A percentile compares a stretch with the other conserved stretches of the same genome.
These are phyloP conservation scores for Ustilago nuda DNA, from an alignment of 1,284 basidiomycete species.

Conservation along the genomic window DNA sequence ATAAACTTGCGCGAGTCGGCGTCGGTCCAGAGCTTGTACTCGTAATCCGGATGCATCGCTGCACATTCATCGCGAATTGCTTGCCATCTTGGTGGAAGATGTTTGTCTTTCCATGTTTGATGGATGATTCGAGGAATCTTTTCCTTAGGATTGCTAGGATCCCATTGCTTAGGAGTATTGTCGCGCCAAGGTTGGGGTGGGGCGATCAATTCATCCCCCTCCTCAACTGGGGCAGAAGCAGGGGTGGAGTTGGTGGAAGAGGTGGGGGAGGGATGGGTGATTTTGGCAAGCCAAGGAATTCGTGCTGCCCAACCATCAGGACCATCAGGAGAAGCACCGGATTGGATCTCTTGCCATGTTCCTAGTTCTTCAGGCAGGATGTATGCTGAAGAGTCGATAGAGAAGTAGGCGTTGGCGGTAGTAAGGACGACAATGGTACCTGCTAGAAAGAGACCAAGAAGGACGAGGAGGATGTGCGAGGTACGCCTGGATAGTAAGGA, in stretches of 20 bases:
- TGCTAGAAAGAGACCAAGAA: constrained; percentile 85
- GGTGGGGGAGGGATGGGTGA: constrained; percentile 17
- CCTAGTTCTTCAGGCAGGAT: constrained; percentile 63
- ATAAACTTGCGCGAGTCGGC: constrained; percentile 89
- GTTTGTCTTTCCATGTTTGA: constrained; percentile 97
- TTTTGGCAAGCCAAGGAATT: constrained; percentile 55
- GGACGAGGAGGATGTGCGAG: constrained; percentile 73
- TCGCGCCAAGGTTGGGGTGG: constrained; percentile 43
- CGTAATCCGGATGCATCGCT: constrained; percentile 80
- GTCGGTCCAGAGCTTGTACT: constrained; percentile 98
- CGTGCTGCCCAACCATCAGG: constrained; percentile 50
- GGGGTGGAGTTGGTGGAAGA: constrained; percentile 5
- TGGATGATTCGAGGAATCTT: constrained; percentile 90
- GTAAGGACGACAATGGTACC: constrained; percentile 93
- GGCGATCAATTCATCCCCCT: constrained; percentile 23
- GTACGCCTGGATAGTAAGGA: constrained; percentile 52
- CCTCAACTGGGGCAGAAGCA: constrained; percentile 14
- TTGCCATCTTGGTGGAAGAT: constrained; percentile 85
- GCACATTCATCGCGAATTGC: constrained; percentile 70
- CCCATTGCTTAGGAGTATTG: constrained; percentile 43
- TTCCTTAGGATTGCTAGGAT: constrained; percentile 50
- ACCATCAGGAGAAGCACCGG: constrained; percentile 44
- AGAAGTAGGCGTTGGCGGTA: constrained; percentile 88
- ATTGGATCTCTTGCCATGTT: constrained; percentile 63
- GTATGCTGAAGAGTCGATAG: constrained; percentile 73